Percentiles rank a stretch among this genome's conserved stretches.
Conservation (phyloP, 2,329 filamentous ascomycete species). For the Fusarium papillatum region DNA sequence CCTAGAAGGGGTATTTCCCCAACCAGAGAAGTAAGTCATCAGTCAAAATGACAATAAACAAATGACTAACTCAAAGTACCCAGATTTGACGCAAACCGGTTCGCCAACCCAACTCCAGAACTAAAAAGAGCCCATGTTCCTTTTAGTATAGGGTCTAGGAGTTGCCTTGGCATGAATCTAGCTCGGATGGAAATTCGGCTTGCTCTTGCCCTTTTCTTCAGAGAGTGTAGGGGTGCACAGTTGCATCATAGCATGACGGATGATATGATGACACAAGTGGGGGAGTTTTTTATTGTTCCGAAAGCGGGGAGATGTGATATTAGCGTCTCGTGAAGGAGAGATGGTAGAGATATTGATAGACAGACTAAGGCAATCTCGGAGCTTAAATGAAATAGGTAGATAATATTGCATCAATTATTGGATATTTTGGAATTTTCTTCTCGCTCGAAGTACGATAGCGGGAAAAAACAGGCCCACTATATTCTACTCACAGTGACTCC, state of each 20-base stretch:
- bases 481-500: not conserved
- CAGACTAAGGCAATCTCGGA: not conserved
- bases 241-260: not conserved
- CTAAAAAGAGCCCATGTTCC: not conserved
- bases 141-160: not conserved
- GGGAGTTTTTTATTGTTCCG: conserved; percentile 2
- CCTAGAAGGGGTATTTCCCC: not conserved
- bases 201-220: not conserved
- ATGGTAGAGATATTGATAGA: not conserved
- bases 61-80: not conserved
- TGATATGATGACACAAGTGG: not conserved
- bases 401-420: too few species aligned
- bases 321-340: not conserved
- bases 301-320: conserved; percentile 1
- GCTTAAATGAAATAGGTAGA: not conserved
- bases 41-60: not conserved
- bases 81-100: not conserved
- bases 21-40: not conserved
- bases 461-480: not conserved
- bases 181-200: conserved; percentile 1
- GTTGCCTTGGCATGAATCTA: not conserved
- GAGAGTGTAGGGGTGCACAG: not conserved
- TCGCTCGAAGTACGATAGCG: not conserved
- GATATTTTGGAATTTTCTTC: too few species aligned
- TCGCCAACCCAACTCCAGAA: not conserved